Conservation (phyloP, 192 early-diverging fungal genomes). For the Powellomyces hirtus region DNA sequence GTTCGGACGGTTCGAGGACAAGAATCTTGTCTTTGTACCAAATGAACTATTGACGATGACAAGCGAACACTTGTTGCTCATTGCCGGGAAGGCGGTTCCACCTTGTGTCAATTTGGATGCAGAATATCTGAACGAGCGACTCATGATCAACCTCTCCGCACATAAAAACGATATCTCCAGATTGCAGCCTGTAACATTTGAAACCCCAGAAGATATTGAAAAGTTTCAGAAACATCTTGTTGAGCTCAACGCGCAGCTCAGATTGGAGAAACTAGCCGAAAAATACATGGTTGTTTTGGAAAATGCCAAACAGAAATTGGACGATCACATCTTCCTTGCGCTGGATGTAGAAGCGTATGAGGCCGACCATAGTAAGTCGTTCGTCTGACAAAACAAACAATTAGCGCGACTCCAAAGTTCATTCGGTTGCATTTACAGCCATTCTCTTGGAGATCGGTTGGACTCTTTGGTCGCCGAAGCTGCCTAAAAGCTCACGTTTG, state of each 20-base stretch:
- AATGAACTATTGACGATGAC: background rate
- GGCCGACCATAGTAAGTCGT: background rate
- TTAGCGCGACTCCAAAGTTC: no score
- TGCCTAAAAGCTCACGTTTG: background rate
- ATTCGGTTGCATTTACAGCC: background rate
- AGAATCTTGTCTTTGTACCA: background rate
- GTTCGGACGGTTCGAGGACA: background rate
- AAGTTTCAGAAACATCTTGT: background rate
- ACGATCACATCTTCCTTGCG: background rate
- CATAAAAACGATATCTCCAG: background rate
- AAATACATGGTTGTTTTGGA: background rate
- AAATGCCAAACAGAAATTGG: background rate
- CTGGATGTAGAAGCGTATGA: conserved; percentile 4
- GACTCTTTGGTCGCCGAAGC: background rate
- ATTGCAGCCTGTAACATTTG: background rate
- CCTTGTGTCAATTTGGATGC: background rate
- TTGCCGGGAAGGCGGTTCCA: background rate
- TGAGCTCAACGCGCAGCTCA: background rate
- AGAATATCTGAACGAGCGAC: background rate
- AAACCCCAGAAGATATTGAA: background rate
- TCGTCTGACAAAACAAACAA: background rate
- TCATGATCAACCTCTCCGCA: background rate
- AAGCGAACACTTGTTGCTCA: background rate
- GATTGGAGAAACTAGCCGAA: background rate
- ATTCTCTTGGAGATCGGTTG: conserved; percentile 8